These are phyloP conservation scores for Alternaria arbusti DNA, from an alignment of 2,329 filamentous ascomycete species.

Conservation along the genomic window DNA sequence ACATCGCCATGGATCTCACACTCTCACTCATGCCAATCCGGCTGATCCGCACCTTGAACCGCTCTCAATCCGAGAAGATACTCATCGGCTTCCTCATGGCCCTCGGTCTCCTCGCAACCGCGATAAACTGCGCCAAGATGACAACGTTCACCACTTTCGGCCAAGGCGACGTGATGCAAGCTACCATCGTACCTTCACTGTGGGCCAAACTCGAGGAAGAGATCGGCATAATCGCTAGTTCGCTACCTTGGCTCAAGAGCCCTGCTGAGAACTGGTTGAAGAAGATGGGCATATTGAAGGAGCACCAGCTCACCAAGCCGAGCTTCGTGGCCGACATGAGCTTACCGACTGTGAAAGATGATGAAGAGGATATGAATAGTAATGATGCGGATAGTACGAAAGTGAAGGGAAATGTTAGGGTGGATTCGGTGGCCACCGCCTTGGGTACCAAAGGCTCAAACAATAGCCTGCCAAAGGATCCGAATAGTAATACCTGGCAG, in stretches of 20 bases:
- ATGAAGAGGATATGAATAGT: constrained; percentile 10
- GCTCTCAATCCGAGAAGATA: constrained; percentile 29
- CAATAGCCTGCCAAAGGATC: neutral
- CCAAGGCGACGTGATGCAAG: constrained; percentile 34
- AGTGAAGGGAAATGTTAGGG: constrained; percentile 12
- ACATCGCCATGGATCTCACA: constrained; percentile 34
- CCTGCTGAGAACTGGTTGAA: constrained; percentile 27
- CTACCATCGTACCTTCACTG: constrained; percentile 29
- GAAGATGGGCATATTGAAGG: constrained; percentile 25
- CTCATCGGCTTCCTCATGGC: constrained; percentile 33
- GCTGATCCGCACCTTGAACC: constrained; percentile 29
- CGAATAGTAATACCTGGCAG: neutral
- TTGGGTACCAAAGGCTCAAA: constrained; percentile 15
- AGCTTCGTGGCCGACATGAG: constrained; percentile 26
- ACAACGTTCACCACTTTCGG: constrained; percentile 29
- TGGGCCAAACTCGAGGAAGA: constrained; percentile 36
- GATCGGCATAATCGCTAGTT: constrained; percentile 37
- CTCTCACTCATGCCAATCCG: constrained; percentile 35
- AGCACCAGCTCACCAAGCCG: constrained; percentile 22
- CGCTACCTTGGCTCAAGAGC: constrained; percentile 31
- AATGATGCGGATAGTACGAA: constrained; percentile 7
- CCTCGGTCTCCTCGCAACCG: constrained; percentile 32
- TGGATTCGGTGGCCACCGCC: constrained; percentile 22
- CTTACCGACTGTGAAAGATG: constrained; percentile 2
- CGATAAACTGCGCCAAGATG: constrained; percentile 31